Conservation (phyloP, 2,329 filamentous ascomycete species). For the Aspergillus sergii region DNA sequence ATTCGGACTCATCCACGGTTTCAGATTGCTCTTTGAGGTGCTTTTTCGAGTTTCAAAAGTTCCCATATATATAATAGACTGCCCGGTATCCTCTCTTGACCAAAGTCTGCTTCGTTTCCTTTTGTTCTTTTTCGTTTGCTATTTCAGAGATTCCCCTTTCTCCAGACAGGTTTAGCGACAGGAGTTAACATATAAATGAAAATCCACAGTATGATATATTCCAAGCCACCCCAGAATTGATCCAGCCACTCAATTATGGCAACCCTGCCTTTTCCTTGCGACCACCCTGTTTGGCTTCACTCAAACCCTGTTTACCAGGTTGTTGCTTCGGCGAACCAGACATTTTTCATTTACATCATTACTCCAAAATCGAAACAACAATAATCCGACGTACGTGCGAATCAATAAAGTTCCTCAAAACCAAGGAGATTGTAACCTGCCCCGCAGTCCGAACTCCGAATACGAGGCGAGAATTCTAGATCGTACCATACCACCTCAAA, state of each 20-base stretch:
- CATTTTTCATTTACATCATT: not conserved
- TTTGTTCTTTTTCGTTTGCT: not conserved
- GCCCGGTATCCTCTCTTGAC: not conserved
- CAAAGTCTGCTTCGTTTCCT: not conserved
- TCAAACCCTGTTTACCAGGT: too few relatives aligned
- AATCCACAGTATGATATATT: too few relatives aligned
- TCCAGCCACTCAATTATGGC: too few relatives aligned
- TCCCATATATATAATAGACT: not conserved
- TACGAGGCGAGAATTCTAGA: not conserved
- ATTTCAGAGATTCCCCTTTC: not conserved
- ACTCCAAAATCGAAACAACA: not conserved
- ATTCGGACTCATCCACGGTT: constrained; percentile 23
- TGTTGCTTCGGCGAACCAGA: too few relatives aligned
- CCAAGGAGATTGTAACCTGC: not conserved
- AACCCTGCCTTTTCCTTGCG: too few relatives aligned
- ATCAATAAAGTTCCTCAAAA: not conserved
- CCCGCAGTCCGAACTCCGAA: not conserved
- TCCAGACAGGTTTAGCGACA: not conserved
- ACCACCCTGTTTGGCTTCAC: too few relatives aligned
- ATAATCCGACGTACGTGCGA: not conserved
- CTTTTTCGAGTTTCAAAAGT: not conserved
- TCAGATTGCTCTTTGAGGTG: constrained; percentile 16
- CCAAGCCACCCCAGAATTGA: too few relatives aligned
- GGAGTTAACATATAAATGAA: not conserved
- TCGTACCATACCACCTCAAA: not conserved